These are phyloP conservation scores for Anthostomella pinea DNA, from an alignment of 2,329 filamentous ascomycete species.

Conservation along the genomic window DNA sequence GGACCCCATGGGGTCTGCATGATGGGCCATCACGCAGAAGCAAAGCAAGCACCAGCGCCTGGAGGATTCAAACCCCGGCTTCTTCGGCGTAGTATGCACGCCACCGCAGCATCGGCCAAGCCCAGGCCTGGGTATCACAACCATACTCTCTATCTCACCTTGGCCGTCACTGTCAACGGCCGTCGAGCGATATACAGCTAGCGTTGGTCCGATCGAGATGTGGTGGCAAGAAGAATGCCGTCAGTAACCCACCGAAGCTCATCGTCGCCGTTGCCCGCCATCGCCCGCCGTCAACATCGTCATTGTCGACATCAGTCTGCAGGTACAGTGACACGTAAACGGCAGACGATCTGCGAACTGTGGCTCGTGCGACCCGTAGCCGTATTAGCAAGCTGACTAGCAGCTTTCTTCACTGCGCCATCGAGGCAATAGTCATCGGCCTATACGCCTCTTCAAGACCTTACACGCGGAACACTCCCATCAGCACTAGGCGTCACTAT, in stretches of 20 bases:
- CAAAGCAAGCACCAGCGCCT: not conserved
- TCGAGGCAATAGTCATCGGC: too few species aligned
- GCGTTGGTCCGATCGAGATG: too few species aligned
- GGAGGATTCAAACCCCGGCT: not conserved
- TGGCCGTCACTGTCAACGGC: too few species aligned
- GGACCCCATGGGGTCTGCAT: too few species aligned
- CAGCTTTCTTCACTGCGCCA: too few species aligned
- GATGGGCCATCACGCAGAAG: not conserved
- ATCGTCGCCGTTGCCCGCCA: not conserved
- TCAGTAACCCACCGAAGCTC: not conserved
- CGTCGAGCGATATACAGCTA: not conserved
- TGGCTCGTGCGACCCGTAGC: not conserved
- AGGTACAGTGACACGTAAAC: constrained; percentile 1
- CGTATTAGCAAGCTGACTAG: constrained; percentile 1
- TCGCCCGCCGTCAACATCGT: not conserved
- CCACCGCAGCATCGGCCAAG: not conserved
- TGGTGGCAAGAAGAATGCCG: not conserved
- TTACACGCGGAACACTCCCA: too few species aligned
- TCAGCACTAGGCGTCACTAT: too few species aligned
- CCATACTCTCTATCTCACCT: not conserved
- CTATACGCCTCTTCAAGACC: too few species aligned
- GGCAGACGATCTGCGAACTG: not conserved
- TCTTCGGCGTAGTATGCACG: not conserved
- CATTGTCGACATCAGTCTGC: not conserved
- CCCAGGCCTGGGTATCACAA: not conserved